Evolutionary conservation across 441 rosid genomes (phyloP).

Genomic region (Metrosideros polymorpha): DNA sequence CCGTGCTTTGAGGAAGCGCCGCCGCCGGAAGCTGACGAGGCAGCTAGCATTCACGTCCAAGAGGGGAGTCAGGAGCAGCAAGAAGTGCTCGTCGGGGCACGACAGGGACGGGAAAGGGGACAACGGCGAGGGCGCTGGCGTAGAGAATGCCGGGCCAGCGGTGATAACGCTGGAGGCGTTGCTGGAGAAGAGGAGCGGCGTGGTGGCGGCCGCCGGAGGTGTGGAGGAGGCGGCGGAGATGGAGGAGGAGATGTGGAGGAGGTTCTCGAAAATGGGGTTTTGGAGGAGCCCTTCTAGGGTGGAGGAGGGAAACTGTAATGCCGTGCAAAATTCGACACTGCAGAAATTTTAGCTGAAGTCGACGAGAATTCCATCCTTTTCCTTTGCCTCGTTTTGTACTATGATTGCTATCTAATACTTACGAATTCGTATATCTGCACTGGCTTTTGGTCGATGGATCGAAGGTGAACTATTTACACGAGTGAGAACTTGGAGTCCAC

Average conservation of each 20-base stretch:
- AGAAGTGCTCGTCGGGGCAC: not conserved
- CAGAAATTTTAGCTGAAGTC: not conserved
- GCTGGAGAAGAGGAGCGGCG: not conserved
- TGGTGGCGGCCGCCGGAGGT: conserved; percentile 1
- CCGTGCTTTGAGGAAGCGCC: conserved; percentile 18
- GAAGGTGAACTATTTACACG: not conserved
- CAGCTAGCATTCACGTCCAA: conserved; percentile 4
- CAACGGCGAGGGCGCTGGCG: not conserved
- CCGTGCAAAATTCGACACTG: not conserved
- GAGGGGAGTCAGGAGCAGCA: not conserved
- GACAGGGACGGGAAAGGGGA: not conserved
- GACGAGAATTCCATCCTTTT: not conserved
- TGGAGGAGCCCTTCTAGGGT: conserved; percentile 19
- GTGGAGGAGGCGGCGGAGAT: conserved; percentile 1
- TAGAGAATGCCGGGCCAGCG: not conserved
- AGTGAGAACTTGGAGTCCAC: not conserved
- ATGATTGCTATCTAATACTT: not conserved
- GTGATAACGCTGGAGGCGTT: not conserved
- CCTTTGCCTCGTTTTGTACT: not conserved
- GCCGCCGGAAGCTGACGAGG: conserved; percentile 16
- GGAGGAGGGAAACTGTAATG: not conserved
- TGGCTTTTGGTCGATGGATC: not conserved
- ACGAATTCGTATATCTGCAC: not conserved
- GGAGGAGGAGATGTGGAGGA: conserved; percentile 28
- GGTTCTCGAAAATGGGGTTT: conserved; percentile 17